Evolutionary conservation across 495 filamentous ascomycete genomes (phyloP).

Genomic region (Penicillium simplicissimum): DNA sequence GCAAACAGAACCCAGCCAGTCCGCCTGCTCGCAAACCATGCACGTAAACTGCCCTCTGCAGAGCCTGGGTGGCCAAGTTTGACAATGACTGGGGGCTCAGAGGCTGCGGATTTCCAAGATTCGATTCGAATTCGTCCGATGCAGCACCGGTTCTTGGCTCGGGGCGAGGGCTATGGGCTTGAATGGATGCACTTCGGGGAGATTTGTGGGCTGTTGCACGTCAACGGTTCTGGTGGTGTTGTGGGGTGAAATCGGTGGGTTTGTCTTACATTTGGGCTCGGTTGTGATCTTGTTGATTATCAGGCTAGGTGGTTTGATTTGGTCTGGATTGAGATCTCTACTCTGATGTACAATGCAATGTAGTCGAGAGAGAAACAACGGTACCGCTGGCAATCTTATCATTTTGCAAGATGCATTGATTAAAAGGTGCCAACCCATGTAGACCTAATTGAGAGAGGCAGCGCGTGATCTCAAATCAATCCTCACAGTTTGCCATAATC

Average conservation of each 20-base stretch:
- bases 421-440: not conserved
- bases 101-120: slow-evolving; percentile 5
- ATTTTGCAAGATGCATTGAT: not conserved
- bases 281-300: not conserved
- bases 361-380: not conserved
- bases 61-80: slow-evolving; percentile 12
- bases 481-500: not conserved
- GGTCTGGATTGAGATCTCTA: not conserved
- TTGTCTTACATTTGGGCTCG: slow-evolving; percentile 3
- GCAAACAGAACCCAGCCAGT: slow-evolving; percentile 2
- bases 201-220: slow-evolving; percentile 20
- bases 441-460: not conserved
- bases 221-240: slow-evolving; percentile 21
- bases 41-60: not conserved
- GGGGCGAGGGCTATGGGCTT: not conserved
- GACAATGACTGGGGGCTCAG: slow-evolving; percentile 4
- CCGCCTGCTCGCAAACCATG: not conserved
- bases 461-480: not conserved
- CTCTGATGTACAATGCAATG: not conserved
- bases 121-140: slow-evolving; percentile 18
- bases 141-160: not conserved
- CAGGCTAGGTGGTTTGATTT: not conserved
- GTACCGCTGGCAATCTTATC: not conserved
- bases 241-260: not conserved
- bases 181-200: not conserved